Conservation (phyloP, 495 filamentous ascomycete species). For the Aspergillus carlsbadensis region DNA sequence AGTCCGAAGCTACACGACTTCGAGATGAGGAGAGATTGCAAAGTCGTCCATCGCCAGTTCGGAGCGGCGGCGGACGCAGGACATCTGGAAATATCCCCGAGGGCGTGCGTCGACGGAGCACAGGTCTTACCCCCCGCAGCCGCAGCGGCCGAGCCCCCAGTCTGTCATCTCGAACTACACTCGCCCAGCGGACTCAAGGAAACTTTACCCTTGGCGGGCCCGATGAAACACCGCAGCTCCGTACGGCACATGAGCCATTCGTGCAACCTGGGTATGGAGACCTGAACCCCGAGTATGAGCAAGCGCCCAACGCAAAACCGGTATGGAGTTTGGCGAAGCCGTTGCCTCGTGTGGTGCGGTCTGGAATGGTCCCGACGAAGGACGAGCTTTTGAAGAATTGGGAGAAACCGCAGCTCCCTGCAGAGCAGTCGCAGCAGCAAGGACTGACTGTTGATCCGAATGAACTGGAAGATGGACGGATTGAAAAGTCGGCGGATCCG, state of each 20-base stretch:
- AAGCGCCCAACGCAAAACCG: conserved; percentile 39
- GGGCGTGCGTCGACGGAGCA: conserved; percentile 2
- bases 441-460: conserved; percentile 41
- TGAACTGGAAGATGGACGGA: conserved; percentile 37
- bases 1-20: conserved; percentile 4
- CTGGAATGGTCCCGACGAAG: conserved; percentile 44
- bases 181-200: conserved; percentile 32
- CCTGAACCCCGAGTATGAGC: conserved; percentile 46
- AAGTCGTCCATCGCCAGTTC: background rate
- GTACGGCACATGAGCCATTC: conserved; percentile 38
- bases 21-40: background rate
- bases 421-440: conserved; percentile 34
- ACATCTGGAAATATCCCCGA: background rate
- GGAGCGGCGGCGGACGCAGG: background rate
- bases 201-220: conserved; percentile 40
- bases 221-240: conserved; percentile 36
- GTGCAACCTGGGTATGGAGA: conserved; percentile 45
- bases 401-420: conserved; percentile 28
- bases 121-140: background rate
- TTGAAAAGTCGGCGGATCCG: conserved; percentile 31
- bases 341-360: conserved; percentile 46
- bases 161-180: conserved; percentile 27
- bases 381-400: conserved; percentile 34
- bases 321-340: conserved; percentile 52
- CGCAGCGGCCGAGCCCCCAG: conserved; percentile 20